A percentile compares a stretch with the other conserved stretches of the same genome.
phyloP scores from a whole-genome alignment of 805 yeast genomes.

The Wickerhamomyces queroliae region DNA sequence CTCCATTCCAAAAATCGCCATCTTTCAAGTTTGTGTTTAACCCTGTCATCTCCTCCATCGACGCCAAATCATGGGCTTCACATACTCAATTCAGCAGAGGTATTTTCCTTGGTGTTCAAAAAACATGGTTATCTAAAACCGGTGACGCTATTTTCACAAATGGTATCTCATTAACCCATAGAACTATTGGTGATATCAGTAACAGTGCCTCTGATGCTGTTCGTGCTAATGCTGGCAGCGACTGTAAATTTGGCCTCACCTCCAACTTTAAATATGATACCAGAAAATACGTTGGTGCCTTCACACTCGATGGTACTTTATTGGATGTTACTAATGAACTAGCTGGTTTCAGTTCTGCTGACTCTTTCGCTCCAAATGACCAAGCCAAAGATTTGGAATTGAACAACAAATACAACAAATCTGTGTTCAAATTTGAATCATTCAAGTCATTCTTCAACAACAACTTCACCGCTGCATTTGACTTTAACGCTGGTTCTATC shows the following conservation, averaged over 20 bases:
- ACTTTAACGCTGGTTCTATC: constrained; percentile 47
- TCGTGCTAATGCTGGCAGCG: constrained; percentile 49
- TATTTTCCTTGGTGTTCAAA: constrained; percentile 42
- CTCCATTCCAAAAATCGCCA: constrained; percentile 38
- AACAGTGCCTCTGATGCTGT: constrained; percentile 50
- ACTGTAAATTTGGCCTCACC: constrained; percentile 47
- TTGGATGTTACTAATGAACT: constrained; percentile 40
- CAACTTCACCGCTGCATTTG: constrained; percentile 40
- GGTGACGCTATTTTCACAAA: constrained; percentile 27
- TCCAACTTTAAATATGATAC: constrained; percentile 36
- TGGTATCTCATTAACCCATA: constrained; percentile 57
- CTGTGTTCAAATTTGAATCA: constrained; percentile 16
- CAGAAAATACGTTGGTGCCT: constrained; percentile 32
- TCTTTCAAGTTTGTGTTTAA: constrained; percentile 41
- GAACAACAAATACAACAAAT: constrained; percentile 17
- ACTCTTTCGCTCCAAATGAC: constrained; percentile 25
- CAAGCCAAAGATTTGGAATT: constrained; percentile 26
- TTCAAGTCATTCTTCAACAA: constrained; percentile 37
- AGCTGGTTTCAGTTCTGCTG: constrained; percentile 21
- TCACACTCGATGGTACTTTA: constrained; percentile 42
- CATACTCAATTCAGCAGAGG: constrained; percentile 46
- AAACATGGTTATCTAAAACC: constrained; percentile 22
- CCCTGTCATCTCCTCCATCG: constrained; percentile 41
- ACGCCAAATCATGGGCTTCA: constrained; percentile 42
- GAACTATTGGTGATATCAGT: constrained; percentile 48